These are phyloP conservation scores for Parietichytrium sp. DNA, from an alignment of 108 stramenopile species.

Conservation along the genomic window DNA sequence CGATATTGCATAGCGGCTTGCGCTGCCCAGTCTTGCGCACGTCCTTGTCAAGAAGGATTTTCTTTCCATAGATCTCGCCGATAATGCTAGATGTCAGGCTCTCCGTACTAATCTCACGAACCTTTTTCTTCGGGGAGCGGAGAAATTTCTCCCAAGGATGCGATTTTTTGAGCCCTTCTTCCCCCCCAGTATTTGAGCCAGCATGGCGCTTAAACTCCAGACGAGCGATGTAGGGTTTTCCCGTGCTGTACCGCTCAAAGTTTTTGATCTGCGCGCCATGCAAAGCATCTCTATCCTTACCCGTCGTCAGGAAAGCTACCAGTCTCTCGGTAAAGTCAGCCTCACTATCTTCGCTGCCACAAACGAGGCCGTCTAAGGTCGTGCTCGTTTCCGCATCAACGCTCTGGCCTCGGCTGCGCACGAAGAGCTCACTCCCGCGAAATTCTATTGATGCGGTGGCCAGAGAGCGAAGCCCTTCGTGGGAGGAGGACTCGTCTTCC, in stretches of 20 bases:
- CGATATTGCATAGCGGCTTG: slow-evolving; percentile 21
- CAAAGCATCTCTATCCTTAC: neutral
- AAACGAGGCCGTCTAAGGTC: no score
- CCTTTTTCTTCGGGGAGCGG: neutral
- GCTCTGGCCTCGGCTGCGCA: no score
- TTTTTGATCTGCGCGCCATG: neutral
- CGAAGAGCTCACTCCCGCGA: no score
- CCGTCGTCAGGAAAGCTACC: neutral
- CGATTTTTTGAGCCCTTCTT: neutral
- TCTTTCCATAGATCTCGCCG: neutral
- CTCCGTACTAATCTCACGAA: neutral
- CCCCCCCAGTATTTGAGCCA: neutral
- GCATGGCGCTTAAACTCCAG: neutral
- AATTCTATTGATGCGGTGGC: no score
- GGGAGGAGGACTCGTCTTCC: no score
- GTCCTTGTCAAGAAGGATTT: neutral
- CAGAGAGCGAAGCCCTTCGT: no score
- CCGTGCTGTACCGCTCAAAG: neutral
- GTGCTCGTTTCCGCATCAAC: no score
- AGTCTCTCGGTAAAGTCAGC: neutral
- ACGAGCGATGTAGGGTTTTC: no score
- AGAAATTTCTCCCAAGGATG: slow-evolving; percentile 15
- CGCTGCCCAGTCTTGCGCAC: neutral
- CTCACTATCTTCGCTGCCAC: neutral
- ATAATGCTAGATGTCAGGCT: no score